Conservation (phyloP, 2,329 filamentous ascomycete species). For the Celoporthe dispersa region DNA sequence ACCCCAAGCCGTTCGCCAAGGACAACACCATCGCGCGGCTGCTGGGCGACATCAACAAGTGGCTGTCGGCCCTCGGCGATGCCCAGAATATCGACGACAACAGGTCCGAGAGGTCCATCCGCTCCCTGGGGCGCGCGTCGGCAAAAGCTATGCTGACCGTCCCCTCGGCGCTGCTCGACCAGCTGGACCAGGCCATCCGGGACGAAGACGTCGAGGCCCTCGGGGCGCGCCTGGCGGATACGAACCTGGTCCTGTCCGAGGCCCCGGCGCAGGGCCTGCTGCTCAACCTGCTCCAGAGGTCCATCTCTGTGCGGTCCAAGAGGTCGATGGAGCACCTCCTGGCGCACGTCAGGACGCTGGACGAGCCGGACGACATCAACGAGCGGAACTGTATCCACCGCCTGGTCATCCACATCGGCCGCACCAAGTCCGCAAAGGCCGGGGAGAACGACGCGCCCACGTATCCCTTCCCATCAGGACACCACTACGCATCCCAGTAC, state of each 20-base stretch:
- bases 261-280: conserved; percentile 67
- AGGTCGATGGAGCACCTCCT: conserved; percentile 75
- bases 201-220: conserved; percentile 66
- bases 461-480: conserved; percentile 52
- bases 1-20: conserved; percentile 84
- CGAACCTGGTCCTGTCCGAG: conserved; percentile 58
- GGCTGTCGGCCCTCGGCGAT: conserved; percentile 83
- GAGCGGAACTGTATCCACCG: conserved; percentile 92
- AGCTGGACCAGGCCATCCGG: conserved; percentile 72
- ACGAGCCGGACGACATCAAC: conserved; percentile 92
- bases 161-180: conserved; percentile 69
- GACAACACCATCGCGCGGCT: conserved; percentile 58
- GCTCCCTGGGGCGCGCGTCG: conserved; percentile 76
- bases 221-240: conserved; percentile 59
- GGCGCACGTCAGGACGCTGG: conserved; percentile 68
- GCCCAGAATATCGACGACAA: conserved; percentile 77
- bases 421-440: conserved; percentile 60
- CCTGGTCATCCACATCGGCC: conserved; percentile 87
- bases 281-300: conserved; percentile 78
- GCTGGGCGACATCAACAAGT: conserved; percentile 77
- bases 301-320: conserved; percentile 72
- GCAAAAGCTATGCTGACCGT: conserved; percentile 77
- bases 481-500: conserved; percentile 69
- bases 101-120: conserved; percentile 73
- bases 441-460: conserved; percentile 56